Base-by-base conservation (phyloP, 495 filamentous ascomycete species). In the Lentithecium fluviatile region DNA sequence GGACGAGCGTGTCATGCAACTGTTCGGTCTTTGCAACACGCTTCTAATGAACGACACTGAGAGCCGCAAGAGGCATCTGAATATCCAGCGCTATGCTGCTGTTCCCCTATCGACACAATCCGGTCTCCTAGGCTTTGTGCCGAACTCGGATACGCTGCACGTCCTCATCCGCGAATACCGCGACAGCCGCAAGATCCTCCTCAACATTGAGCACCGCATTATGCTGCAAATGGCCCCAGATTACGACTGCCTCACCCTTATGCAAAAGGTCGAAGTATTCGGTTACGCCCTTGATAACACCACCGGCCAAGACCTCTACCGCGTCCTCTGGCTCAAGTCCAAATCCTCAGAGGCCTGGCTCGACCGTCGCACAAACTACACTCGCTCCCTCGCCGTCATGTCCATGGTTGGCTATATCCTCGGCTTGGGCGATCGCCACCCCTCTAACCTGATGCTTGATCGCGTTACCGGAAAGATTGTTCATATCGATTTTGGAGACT, bases 351-450 rank as follows among this genome's bases (percentile, higher is more conserved):
- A 99, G 72, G 86, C 92, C 6, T 99, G 94, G 94, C 83, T 99
- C 47, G 93, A 97, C 70, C 83, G 94, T 47, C 88, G 94, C 19
- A 97, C 94, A 2, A 99, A 96, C 68, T 99, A 97, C 76, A 97
- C 95, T 38, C 87, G 94, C 54, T 97, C 94, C 13, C 82, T 97
- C 13, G 94, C 90, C 64, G 95, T 97, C 58, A 99, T 97, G 94
- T 96, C 91, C n/a, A 99, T 99, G 93, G 94, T 97, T 8, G 94
- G 94, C 55, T 97, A 99, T 70, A 96, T 99, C 69, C 87, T 99
- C 42, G 94, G 94, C 62, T 81, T 99, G 43, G 94, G 94, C 29
- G 94, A 99, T 72, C 85, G 94, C 32, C 94, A 99, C 76, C 94
- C 94, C 26, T 96, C 90, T 52, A 99, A 99, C 69, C 79, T 99